A percentile compares a stretch with the other conserved stretches of the same genome.
These are phyloP conservation scores for Colletotrichum sp. DNA, from an alignment of 2,329 filamentous ascomycete genomes.

Conservation along the genomic window DNA sequence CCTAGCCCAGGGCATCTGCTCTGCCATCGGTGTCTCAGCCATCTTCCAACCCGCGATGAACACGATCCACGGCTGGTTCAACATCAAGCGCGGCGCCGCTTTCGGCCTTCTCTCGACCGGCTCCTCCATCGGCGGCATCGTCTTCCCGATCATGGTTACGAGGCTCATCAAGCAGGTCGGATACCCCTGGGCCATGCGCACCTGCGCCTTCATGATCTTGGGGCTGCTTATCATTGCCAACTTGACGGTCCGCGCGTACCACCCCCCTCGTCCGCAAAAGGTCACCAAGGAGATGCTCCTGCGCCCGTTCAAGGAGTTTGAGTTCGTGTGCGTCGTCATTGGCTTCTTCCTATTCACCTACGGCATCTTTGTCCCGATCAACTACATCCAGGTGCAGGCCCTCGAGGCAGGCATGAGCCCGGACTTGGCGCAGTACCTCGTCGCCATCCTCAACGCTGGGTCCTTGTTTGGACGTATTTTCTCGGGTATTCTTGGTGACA, in stretches of 20 bases:
- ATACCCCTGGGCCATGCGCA: conserved; percentile 46
- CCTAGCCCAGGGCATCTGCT: conserved; percentile 42
- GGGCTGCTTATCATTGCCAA: conserved; percentile 36
- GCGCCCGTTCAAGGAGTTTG: conserved; percentile 34
- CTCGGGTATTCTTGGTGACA: conserved; percentile 38
- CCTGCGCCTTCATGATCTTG: conserved; percentile 41
- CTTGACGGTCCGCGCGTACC: conserved; percentile 33
- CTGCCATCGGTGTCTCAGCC: conserved; percentile 38
- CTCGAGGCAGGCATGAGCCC: conserved; percentile 30
- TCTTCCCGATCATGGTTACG: conserved; percentile 45
- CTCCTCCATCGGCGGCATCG: conserved; percentile 41
- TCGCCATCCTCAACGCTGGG: conserved; percentile 43
- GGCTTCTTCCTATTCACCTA: conserved; percentile 40
- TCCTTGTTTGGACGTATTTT: conserved; percentile 41
- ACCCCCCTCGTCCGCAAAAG: conserved; percentile 29
- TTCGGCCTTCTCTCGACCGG: conserved; percentile 41
- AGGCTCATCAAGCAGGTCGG: conserved; percentile 38
- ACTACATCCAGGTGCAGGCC: conserved; percentile 38
- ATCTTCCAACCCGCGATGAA: conserved; percentile 39
- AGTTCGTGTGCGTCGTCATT: conserved; percentile 33
- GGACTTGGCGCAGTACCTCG: conserved; percentile 35
- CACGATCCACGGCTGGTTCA: conserved; percentile 38
- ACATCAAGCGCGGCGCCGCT: conserved; percentile 35
- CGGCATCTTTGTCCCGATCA: conserved; percentile 41
- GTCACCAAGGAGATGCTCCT: conserved; percentile 34